These are phyloP conservation scores for Xylariaceae sp. DNA, from an alignment of 2,329 filamentous ascomycete genomes.

Conservation along the genomic window DNA sequence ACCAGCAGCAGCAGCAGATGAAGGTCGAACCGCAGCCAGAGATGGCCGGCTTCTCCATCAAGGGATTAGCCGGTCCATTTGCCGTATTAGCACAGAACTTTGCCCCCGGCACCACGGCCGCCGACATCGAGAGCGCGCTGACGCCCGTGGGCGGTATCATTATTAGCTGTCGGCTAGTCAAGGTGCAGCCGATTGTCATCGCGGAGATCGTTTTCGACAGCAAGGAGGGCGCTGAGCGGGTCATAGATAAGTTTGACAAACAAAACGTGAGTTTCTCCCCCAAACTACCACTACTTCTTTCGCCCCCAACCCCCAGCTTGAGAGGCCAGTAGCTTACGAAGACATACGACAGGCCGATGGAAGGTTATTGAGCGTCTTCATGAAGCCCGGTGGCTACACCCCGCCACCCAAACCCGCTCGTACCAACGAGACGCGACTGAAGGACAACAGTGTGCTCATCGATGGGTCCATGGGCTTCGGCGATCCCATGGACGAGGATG, in stretches of 20 bases:
- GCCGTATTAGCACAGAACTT: conserved; percentile 76
- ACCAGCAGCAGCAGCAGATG: conserved; percentile 31
- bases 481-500: conserved; percentile 41
- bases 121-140: conserved; percentile 79
- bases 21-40: conserved; percentile 27
- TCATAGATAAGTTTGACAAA: conserved; percentile 71
- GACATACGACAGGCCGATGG: conserved; percentile 58
- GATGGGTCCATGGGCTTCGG: conserved; percentile 52
- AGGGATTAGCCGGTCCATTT: conserved; percentile 67
- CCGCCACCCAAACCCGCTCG: conserved; percentile 31
- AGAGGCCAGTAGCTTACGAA: conserved; percentile 1
- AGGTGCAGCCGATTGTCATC: conserved; percentile 64
- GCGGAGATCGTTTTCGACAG: conserved; percentile 72
- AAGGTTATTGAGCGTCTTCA: conserved; percentile 65
- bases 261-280: conserved; percentile 55
- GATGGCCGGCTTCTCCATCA: conserved; percentile 57
- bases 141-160: conserved; percentile 66
- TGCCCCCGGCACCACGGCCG: conserved; percentile 72
- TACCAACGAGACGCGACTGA: conserved; percentile 30
- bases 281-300: neutral
- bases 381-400: conserved; percentile 48
- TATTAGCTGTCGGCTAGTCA: conserved; percentile 60
- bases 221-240: conserved; percentile 65
- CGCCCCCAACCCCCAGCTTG: no score
- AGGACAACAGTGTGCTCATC: conserved; percentile 38